Conservation (phyloP, 176 grass and related monocot genomes). For the Phyllostachys edulis region DNA sequence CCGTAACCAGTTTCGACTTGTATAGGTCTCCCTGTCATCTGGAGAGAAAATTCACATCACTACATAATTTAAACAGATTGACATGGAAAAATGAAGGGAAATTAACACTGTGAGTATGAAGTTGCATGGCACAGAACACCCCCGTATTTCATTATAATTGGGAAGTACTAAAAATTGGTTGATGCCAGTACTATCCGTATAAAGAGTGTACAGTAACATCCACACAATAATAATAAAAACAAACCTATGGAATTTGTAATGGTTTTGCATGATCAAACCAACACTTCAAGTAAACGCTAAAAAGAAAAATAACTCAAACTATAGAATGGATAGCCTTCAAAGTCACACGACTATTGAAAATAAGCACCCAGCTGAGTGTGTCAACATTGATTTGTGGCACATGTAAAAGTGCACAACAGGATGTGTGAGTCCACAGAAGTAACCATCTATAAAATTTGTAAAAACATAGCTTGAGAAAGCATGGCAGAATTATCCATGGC, state of each 20-base stretch:
- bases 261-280: slow-evolving; percentile 15
- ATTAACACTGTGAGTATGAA: background rate
- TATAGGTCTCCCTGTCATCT: slow-evolving; percentile 97
- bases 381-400: slow-evolving; percentile 1
- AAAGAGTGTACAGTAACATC: background rate
- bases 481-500: background rate
- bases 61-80: slow-evolving; percentile 12
- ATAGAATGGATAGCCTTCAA: background rate
- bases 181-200: background rate
- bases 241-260: background rate
- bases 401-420: background rate
- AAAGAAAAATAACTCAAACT: slow-evolving; percentile 12
- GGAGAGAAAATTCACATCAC: slow-evolving; percentile 34
- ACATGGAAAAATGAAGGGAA: background rate
- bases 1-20: slow-evolving; percentile 76
- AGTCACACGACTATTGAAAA: background rate
- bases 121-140: background rate
- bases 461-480: slow-evolving; percentile 3
- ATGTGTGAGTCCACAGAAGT: slow-evolving; percentile 3
- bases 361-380: background rate
- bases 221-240: background rate
- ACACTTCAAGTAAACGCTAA: background rate
- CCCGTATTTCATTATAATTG: background rate
- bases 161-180: background rate
- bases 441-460: background rate